These are phyloP conservation scores for Apophysomyces elegans DNA, from an alignment of 371 early-diverging fungal species.

Conservation along the genomic window DNA sequence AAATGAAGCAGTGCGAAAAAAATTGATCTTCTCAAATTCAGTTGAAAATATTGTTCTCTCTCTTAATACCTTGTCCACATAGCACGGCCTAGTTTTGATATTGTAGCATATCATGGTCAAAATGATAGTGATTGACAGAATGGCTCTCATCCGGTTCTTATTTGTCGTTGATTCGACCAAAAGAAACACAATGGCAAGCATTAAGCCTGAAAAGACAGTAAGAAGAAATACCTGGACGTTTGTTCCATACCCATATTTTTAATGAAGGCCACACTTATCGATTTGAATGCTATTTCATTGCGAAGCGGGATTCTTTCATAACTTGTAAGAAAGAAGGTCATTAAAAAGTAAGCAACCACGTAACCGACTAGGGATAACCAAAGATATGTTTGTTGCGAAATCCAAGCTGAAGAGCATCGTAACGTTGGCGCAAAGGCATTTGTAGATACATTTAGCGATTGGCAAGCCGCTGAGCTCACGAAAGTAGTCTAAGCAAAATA, in stretches of 20 bases:
- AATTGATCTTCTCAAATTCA: constrained; percentile 49
- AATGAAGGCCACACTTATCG: constrained; percentile 71
- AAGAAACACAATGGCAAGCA: constrained; percentile 58
- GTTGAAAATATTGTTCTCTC: too few species aligned
- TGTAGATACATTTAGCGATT: constrained; percentile 48
- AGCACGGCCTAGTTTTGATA: constrained; percentile 61
- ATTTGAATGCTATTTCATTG: constrained; percentile 74
- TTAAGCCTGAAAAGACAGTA: constrained; percentile 34
- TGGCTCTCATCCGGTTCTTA: constrained; percentile 55
- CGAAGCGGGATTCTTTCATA: constrained; percentile 68
- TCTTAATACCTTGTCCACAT: constrained; percentile 54
- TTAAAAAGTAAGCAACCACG: constrained; percentile 63
- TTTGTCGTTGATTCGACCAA: constrained; percentile 61
- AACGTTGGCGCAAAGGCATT: constrained; percentile 49
- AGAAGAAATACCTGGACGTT: not conserved
- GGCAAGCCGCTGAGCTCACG: constrained; percentile 65
- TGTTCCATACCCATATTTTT: constrained; percentile 66
- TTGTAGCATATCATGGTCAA: constrained; percentile 68
- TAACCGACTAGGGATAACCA: constrained; percentile 67
- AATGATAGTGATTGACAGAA: constrained; percentile 59
- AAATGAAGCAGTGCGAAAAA: constrained; percentile 61
- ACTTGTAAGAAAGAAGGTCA: constrained; percentile 73
- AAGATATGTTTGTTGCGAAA: constrained; percentile 61
- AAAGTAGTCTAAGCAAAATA: constrained; percentile 52
- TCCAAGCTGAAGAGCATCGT: constrained; percentile 51